Evolutionary conservation across 495 filamentous ascomycete genomes (phyloP).

Genomic region (Penicillium dipodomyicola): DNA sequence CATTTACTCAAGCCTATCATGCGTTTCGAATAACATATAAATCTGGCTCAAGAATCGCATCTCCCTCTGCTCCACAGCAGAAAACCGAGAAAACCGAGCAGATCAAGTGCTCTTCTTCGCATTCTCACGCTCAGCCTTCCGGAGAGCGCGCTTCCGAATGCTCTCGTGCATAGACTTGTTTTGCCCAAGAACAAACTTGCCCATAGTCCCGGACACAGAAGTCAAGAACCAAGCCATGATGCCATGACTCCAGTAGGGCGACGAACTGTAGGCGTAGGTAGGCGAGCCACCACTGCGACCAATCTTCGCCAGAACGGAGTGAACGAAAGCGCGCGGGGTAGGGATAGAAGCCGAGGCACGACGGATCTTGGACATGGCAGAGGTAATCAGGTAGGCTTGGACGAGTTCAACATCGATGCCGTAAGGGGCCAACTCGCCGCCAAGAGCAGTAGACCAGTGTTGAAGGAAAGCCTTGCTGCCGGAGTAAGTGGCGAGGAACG

Average conservation of each 20-base stretch:
- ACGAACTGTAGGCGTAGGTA: slow-evolving; percentile 73
- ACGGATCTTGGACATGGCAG: slow-evolving; percentile 94
- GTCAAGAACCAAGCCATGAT: slow-evolving; percentile 82
- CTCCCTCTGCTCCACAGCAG: neutral
- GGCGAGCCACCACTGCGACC: slow-evolving; percentile 74
- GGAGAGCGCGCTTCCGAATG: slow-evolving; percentile 84
- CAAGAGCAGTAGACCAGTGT: slow-evolving; percentile 88
- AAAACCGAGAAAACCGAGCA: neutral
- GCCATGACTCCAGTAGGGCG: slow-evolving; percentile 90
- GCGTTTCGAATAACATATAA: neutral
- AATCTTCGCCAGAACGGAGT: slow-evolving; percentile 73
- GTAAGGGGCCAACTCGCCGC: slow-evolving; percentile 73
- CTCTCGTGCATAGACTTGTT: slow-evolving; percentile 81
- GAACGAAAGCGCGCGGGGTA: slow-evolving; percentile 77
- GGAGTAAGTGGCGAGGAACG: slow-evolving; percentile 92
- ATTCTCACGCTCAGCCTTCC: slow-evolving; percentile 79
- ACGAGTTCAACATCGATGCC: slow-evolving; percentile 84
- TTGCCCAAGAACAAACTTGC: slow-evolving; percentile 56
- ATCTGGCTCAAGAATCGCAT: neutral
- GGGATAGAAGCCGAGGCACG: slow-evolving; percentile 73
- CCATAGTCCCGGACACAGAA: slow-evolving; percentile 65
- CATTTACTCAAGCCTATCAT: neutral
- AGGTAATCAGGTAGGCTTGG: slow-evolving; percentile 86
- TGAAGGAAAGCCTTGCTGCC: slow-evolving; percentile 98
- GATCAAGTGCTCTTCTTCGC: slow-evolving; percentile 46